phyloP scores from a whole-genome alignment of 2,329 filamentous ascomycete genomes.

The Aspergillus persii region DNA sequence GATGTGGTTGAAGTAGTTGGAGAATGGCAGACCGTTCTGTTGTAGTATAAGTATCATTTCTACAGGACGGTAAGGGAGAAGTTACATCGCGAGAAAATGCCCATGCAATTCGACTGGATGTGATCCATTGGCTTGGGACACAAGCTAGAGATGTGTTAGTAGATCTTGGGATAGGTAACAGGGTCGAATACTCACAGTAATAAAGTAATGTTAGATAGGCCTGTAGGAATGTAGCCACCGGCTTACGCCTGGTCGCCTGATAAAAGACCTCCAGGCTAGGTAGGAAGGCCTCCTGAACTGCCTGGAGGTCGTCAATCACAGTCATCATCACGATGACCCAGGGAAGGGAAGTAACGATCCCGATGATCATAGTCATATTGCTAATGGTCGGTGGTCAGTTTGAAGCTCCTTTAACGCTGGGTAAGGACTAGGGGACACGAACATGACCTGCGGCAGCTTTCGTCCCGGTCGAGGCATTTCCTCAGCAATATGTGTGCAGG shows the following conservation, averaged over 20 bases:
- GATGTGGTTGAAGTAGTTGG: conserved; percentile 26
- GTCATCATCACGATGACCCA: conserved; percentile 26
- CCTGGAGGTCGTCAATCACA: conserved; percentile 26
- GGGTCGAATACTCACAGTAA: neutral
- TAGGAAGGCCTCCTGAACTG: conserved; percentile 19
- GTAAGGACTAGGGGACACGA: neutral
- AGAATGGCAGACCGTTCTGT: conserved; percentile 23
- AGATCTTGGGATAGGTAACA: too few relatives aligned
- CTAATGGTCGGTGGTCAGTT: conserved; percentile 6
- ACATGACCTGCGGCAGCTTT: conserved; percentile 21
- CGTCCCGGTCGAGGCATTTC: conserved; percentile 14
- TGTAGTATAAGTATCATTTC: neutral
- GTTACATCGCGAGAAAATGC: conserved; percentile 32
- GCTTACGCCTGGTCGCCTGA: conserved; percentile 25
- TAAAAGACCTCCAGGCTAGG: conserved; percentile 18
- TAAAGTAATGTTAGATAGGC: conserved; percentile 16
- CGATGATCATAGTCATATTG: conserved; percentile 28
- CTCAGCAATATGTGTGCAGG: conserved; percentile 17
- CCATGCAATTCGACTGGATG: conserved; percentile 31
- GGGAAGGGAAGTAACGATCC: conserved; percentile 27
- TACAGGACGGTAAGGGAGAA: neutral
- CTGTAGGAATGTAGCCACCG: conserved; percentile 15
- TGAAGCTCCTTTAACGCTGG: neutral
- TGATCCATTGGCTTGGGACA: conserved; percentile 32
- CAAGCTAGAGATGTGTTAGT: conserved; percentile 13